A percentile compares a stretch with the other conserved stretches of the same genome.
phyloP scores from a whole-genome alignment of 139 green algal species.

The Spirogloea muscicola region DNA sequence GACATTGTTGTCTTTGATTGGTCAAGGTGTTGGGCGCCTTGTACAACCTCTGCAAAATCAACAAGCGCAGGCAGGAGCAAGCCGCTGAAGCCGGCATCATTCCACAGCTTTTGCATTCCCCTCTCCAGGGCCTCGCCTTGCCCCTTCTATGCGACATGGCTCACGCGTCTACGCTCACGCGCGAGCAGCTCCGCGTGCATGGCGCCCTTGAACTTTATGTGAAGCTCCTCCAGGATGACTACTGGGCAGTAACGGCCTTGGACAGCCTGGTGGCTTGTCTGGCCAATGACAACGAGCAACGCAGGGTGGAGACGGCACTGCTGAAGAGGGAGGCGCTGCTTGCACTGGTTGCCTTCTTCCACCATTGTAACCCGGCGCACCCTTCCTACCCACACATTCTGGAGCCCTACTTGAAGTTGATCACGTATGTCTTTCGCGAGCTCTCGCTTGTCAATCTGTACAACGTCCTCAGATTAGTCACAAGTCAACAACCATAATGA shows the following conservation, averaged over 20 bases:
- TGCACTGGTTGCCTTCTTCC: slow-evolving; percentile 28
- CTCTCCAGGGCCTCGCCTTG: slow-evolving; percentile 40
- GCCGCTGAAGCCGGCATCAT: slow-evolving; percentile 43
- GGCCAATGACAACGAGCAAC: slow-evolving; percentile 39
- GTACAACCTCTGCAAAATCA: slow-evolving; percentile 52
- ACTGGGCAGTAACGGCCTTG: slow-evolving; percentile 29
- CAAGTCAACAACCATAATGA: too few species aligned
- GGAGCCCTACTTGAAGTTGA: slow-evolving; percentile 42
- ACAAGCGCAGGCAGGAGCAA: slow-evolving; percentile 47
- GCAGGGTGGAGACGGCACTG: slow-evolving; percentile 36
- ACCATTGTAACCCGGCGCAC: neutral
- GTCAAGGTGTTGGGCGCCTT: slow-evolving; percentile 31
- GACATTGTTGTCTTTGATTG: neutral
- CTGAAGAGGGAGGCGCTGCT: slow-evolving; percentile 27
- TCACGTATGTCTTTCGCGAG: slow-evolving; percentile 17
- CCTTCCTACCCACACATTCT: slow-evolving; percentile 13
- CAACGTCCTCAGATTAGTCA: too few species aligned
- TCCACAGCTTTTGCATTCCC: slow-evolving; percentile 23
- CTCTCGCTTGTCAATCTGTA: too few species aligned
- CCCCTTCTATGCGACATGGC: slow-evolving; percentile 50
- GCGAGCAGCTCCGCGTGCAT: slow-evolving; percentile 38
- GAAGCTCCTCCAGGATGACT: slow-evolving; percentile 26
- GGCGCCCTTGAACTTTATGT: slow-evolving; percentile 46
- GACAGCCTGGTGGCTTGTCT: slow-evolving; percentile 36
- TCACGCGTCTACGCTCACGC: slow-evolving; percentile 19